Conservation (phyloP, 2,329 filamentous ascomycete genomes). For the Exserohilum turcica region DNA sequence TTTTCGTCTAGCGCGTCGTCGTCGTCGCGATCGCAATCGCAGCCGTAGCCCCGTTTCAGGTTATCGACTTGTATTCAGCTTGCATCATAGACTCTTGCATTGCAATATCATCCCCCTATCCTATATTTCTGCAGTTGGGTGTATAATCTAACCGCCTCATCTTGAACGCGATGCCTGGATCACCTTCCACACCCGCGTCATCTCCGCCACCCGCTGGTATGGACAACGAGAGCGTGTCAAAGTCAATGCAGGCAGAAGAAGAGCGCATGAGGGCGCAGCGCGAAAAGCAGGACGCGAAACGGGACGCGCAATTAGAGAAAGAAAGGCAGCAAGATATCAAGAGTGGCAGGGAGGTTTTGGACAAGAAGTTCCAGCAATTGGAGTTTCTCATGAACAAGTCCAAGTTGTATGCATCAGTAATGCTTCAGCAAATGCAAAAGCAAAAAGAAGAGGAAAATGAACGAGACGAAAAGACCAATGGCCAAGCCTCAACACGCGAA, state of each 20-base stretch:
- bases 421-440: constrained; percentile 59
- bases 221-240: constrained; percentile 40
- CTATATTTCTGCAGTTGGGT: not conserved
- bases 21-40: constrained; percentile 20
- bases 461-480: constrained; percentile 53
- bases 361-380: constrained; percentile 58
- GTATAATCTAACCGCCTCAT: constrained; percentile 29
- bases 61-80: constrained; percentile 17
- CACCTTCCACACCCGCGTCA: constrained; percentile 41
- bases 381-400: constrained; percentile 57
- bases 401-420: constrained; percentile 56
- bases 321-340: constrained; percentile 54
- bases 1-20: constrained; percentile 31
- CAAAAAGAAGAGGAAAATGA: constrained; percentile 56
- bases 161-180: constrained; percentile 25
- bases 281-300: constrained; percentile 53
- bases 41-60: constrained; percentile 11
- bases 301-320: constrained; percentile 50
- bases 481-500: constrained; percentile 53
- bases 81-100: constrained; percentile 12
- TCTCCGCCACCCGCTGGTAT: constrained; percentile 41
- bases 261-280: constrained; percentile 51
- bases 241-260: constrained; percentile 54
- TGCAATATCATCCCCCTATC: not conserved
- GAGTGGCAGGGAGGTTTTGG: constrained; percentile 52